A percentile compares a stretch with the other conserved stretches of the same genome.
Conservation (phyloP, 345 rosid species). For the Eucalyptus rudis region DNA sequence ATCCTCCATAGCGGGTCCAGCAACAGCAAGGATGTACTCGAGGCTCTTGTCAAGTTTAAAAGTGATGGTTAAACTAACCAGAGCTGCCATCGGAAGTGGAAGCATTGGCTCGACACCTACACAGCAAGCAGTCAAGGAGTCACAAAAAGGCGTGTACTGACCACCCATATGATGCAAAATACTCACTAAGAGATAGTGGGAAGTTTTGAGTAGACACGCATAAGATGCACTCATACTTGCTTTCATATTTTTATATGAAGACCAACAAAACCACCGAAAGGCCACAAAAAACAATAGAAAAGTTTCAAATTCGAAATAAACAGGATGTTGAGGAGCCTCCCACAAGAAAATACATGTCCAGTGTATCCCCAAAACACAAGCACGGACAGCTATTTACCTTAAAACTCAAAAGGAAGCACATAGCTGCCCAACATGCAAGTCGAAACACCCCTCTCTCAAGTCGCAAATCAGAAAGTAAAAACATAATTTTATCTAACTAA, state of each 20-base stretch:
- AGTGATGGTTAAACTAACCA: constrained; percentile 65
- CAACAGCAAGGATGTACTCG: constrained; percentile 49
- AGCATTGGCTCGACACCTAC: constrained; percentile 32
- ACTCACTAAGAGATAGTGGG: neutral
- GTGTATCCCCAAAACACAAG: neutral
- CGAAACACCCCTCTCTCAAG: neutral
- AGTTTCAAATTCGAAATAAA: neutral
- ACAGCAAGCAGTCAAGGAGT: neutral
- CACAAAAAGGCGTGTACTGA: neutral
- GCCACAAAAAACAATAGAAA: neutral
- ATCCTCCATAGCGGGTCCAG: constrained; percentile 53
- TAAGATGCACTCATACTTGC: neutral
- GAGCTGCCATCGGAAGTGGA: constrained; percentile 59
- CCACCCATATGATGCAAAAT: neutral
- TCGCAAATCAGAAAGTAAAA: neutral
- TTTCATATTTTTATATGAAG: neutral
- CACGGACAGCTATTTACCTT: neutral
- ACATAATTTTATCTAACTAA: neutral
- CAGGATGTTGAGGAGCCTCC: neutral
- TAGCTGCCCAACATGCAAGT: neutral
- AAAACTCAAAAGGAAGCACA: neutral
- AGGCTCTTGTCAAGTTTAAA: constrained; percentile 37
- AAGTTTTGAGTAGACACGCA: neutral
- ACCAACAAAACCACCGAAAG: neutral
- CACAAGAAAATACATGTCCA: neutral